These are phyloP conservation scores for Tulasnella sp. DNA, from an alignment of 768 basidiomycete genomes.

Conservation along the genomic window DNA sequence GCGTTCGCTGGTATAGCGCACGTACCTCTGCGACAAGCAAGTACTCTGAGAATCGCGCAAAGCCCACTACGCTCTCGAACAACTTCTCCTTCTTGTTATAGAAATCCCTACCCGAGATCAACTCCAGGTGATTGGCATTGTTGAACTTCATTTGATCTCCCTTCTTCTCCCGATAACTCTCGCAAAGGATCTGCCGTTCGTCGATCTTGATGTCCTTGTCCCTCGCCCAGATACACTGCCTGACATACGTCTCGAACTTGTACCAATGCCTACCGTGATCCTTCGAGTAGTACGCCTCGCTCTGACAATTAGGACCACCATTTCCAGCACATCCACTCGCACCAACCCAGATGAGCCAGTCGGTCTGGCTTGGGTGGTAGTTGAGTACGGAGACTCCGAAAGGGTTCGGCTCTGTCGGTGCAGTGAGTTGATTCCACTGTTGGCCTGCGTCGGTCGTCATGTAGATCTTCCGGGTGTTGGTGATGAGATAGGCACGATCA, in stretches of 20 bases:
- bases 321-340: conserved; percentile 44
- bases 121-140: conserved; percentile 54
- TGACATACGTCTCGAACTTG: conserved; percentile 72
- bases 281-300: conserved; percentile 59
- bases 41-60: conserved; percentile 94
- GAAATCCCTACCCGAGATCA: conserved; percentile 67
- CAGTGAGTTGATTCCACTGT: conserved; percentile 46
- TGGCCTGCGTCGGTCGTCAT: conserved; percentile 78
- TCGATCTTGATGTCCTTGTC: conserved; percentile 72
- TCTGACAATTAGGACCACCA: conserved; percentile 47
- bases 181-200: conserved; percentile 82
- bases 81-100: conserved; percentile 60
- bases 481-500: conserved; percentile 88
- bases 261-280: conserved; percentile 73
- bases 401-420: conserved; percentile 65
- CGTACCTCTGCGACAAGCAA: conserved; percentile 88
- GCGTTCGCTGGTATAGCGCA: not conserved
- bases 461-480: conserved; percentile 47
- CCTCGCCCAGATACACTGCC: conserved; percentile 84
- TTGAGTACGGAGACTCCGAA: conserved; percentile 66
- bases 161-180: conserved; percentile 70
- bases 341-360: conserved; percentile 85
- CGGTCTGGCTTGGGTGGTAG: conserved; percentile 72
- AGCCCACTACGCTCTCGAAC: conserved; percentile 85
- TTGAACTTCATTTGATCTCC: conserved; percentile 58